Conservation (phyloP, 306 rosid species). For the peach (Prunus persica) region Prunus_persica_NCBIv2 NC_034009.1:18034001-18034500, state of each 20-base stretch:
- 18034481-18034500: no score
- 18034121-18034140: slow-evolving; percentile 5
- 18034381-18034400: no score
- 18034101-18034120: background rate
- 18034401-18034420: no score
- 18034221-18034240: slow-evolving; percentile 38
- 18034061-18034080: background rate
- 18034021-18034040: slow-evolving; percentile 1
- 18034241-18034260: slow-evolving; percentile 38
- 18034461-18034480: no score
- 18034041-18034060: slow-evolving; percentile 1
- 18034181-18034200: slow-evolving; percentile 25
- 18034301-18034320: no score
- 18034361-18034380: background rate
- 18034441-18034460: no score
- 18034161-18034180: slow-evolving; percentile 25
- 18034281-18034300: slow-evolving; percentile 32
- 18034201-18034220: slow-evolving; percentile 18
- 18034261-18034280: slow-evolving; percentile 21
- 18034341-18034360: background rate
- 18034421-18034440: no score
- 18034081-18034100: slow-evolving; percentile 2
- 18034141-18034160: slow-evolving; percentile 26
- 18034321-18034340: slow-evolving; percentile 24
- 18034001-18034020: background rate